Base-by-base conservation (phyloP, 352 stramenopile species). In the Peronospora belbahrii region DNA sequence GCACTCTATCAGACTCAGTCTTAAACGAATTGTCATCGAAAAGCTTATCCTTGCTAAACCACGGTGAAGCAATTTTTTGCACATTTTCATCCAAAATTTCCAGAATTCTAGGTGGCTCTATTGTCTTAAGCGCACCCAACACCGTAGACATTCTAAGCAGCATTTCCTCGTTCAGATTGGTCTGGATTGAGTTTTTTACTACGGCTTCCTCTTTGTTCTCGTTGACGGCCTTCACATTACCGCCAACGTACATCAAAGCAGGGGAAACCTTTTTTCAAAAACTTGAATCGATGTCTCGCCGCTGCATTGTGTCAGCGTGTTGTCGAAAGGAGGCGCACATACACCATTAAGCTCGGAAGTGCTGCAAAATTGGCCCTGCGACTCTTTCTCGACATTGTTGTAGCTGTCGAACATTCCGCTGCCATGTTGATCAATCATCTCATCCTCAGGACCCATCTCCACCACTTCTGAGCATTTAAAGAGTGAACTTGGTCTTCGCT, bases 391-490 rank as follows among this genome's bases (percentile, higher is more conserved):
- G 15, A 65, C 62, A 27, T 65, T 66, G 28, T 51, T 62, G 43
- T 74, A 68, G 14, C 56, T 43, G 41, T 54, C 55, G 25, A 65
- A 65, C 7, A 33, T 39, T 23, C 53, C 55, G 30, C 56, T 74
- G 49, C 63, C 56, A 7, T 57, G 54, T 28, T 65, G 41, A 35
- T 66, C 36, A 19, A 70, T 54, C 13, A 51, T 49, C 35, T 74
- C 65, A 37, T 75, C 64, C 46, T 77, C 62, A 2, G 59, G 59
- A 27, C 74, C 65, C 5, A 65, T 77, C 25, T 74, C 66, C 2
- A 68, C 52, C 34, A 71, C 41, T 22, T 74, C 65, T 25, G 67
- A 59, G 2, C 48, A 73, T 19, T 50, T 59, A 25, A 42, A 56
- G 20, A 69, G 44, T 11, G 56, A 42, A 41, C 67, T 64, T 14